Base-by-base conservation (phyloP, 164 flowering plant species). In the Tetrastigma voinierianum region DNA sequence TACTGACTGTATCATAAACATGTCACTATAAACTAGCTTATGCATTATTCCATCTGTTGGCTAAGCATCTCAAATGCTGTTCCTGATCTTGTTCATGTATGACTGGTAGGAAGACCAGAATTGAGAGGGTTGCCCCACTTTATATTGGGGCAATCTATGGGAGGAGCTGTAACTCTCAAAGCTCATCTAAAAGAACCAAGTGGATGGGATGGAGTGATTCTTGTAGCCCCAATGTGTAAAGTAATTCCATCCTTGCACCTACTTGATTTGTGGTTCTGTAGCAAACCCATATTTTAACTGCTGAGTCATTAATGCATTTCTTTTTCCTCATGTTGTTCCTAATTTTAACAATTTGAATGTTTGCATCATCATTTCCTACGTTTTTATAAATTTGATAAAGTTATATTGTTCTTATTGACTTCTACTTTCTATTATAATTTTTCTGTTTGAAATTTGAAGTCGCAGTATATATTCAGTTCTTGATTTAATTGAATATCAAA, bases 211-310 rank as follows among this genome's bases (percentile, higher is more conserved):
- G 98, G 55, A 43, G 68, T 90, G 6, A 63, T 95, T 70, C 97
- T 95, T 67, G 96, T 95, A 3, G 98, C 98, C 14, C 97, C 98
- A 49, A 91, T 94, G 98, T 90, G 96, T 77, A 94, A 84, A 82
- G 98, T 94, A 85, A 77, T 84, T 56, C 46, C 51, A 54, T 61
- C 46, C 21, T 45, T 64, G 12, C 54, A 20, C 43, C n/a, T 53
- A 17, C 67, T 62, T 49, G 1, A 51, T 49, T 7, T 15, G 44
- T 40, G 19, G 2, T 23, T 2, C 9, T 13, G 6, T 32, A 7
- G 40, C 3, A 32, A 32, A 7, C 40, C 40, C 40, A 32, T 32
- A 32, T 32, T 32, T 32, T 32, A 32, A 32, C 40, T 32, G 40
- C 6, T 32, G 40, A 32, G 40, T 7, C 40, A 32, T 32, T 7